Evolutionary conservation across 495 filamentous ascomycete species (phyloP), one percentile per base, ranked within the genome.

Genomic region (Xylaria flabelliformis): DNA sequence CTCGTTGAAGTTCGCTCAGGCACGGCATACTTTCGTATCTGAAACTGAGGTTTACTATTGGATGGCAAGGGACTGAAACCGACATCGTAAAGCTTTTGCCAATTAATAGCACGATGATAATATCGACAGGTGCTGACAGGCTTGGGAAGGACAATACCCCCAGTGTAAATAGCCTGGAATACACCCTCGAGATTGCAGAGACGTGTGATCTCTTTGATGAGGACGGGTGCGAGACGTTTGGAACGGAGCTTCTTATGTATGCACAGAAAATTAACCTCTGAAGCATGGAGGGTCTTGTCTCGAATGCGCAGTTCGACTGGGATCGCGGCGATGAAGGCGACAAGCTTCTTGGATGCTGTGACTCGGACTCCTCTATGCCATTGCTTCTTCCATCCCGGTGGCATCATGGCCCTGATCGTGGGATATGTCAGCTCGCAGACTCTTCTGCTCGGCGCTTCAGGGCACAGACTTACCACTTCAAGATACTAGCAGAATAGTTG

Each of bases 171-270:
- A 46, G 95, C 97, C 80, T 98, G 95, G 85, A 90, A 98, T 72
- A 97, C 91, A 4, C 90, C 91, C 51, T 89, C 85, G 32, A 92
- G 77, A 80, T 98, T 95, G 83, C 93, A 95, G 62, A 93, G 88
- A 24, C 96, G 91, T 12, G 96, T 98, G 78, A 99, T 94, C 79
- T 98, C 96, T 79, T 98, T 97, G 83, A 99, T 99, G 51, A 99
- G 88, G 4, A 97, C 91, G 0, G 96, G 96, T 0, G 96, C 88
- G 50, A 99, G 88, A 13, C 97, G 90, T 82, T 99, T 98, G 17
- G 91, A 90, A 53, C 97, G 92, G 10, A 99, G 90, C 82, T 98
- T 98, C 86, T 97, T 98, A 86, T 98, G 97, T 73, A 98, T 90
- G 79, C 94, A 97, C 65, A 99, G 91, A 85, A 97, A 98, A 83